Base-by-base conservation (phyloP, 140 eudicot genomes). In the Anethum foeniculum region DNA sequence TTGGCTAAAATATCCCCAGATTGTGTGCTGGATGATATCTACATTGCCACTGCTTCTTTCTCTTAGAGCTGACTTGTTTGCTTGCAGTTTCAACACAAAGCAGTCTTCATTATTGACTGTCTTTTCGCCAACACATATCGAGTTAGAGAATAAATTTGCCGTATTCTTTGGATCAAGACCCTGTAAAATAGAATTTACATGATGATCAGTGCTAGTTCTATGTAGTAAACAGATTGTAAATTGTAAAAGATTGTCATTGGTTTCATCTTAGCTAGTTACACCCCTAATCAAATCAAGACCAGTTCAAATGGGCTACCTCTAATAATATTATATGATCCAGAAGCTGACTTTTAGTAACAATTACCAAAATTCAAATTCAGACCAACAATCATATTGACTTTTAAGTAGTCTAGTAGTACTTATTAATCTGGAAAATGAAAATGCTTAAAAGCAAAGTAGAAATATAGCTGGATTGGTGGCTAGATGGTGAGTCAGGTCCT, bases 101-200 rank as follows among this genome's bases (percentile, higher is more conserved):
- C 98, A 94, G 68, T 92, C 98, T 79, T 94, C 94, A 27, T 83
- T 82, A 14, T 86, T 90, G 18, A 90, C 69, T 0, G 90, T 85
- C 85, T 89, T 94, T 84, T 94, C 98, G 0, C 98, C 98, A 3
- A 88, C 86, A 81, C 97, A 94, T 54, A 90, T 87, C 8, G 98
- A 85, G 51, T 86, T 92, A 52, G 96, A 83, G 94, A 94, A 94
- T 44, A 94, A 80, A 78, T 86, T 94, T 21, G 98, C 98, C 1
- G 97, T 92, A 56, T 90, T 86, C 83, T 88, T 90, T 79, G 98
- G 97, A 90, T 94, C 98, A 74, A 94, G 98, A 75, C 98, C 98
- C 98, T 94, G 96, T 81, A 77, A 48, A 82, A 23, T 49, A 83
- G 30, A 1, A 67, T 43, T 43, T 38, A 21, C 5, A 49, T 49